phyloP scores from a whole-genome alignment of 106 monocot genomes.

The Allium fistulosum region DNA sequence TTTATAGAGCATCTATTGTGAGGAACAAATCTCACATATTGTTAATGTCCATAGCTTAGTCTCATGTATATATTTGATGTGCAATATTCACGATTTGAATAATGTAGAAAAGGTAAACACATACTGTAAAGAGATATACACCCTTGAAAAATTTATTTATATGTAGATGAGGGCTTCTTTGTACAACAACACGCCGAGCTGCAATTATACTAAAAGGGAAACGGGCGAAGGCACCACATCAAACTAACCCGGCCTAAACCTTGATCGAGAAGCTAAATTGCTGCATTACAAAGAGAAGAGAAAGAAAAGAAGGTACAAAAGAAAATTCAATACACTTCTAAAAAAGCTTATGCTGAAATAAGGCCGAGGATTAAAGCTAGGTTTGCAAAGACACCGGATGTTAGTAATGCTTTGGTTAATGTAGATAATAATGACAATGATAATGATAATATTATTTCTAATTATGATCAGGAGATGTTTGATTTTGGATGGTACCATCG shows the following conservation, averaged over 20 bases:
- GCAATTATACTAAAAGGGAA: background rate
- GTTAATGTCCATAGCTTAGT: no score
- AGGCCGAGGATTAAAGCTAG: conserved; percentile 40
- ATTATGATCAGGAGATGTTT: conserved; percentile 19
- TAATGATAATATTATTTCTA: background rate
- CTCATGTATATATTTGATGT: no score
- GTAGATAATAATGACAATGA: background rate
- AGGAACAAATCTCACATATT: no score
- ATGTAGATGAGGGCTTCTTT: conserved; percentile 10
- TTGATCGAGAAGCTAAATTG: conserved; percentile 33
- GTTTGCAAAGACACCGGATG: conserved; percentile 26
- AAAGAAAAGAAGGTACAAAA: conserved; percentile 42
- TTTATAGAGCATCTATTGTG: no score
- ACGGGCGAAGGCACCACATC: background rate
- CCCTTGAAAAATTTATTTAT: conserved; percentile 2
- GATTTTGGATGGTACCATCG: conserved; percentile 30
- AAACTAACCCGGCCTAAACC: conserved; percentile 8
- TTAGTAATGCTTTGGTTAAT: background rate
- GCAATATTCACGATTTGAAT: no score
- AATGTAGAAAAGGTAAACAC: no score
- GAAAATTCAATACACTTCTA: conserved; percentile 33
- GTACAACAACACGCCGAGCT: conserved; percentile 8
- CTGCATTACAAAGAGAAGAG: conserved; percentile 48
- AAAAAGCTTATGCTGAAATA: conserved; percentile 39
- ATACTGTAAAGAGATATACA: no score